Evolutionary conservation across 2,329 filamentous ascomycete species (phyloP), one percentile per base, ranked within the genome.

Genomic region (Fusarium ambrosium): DNA sequence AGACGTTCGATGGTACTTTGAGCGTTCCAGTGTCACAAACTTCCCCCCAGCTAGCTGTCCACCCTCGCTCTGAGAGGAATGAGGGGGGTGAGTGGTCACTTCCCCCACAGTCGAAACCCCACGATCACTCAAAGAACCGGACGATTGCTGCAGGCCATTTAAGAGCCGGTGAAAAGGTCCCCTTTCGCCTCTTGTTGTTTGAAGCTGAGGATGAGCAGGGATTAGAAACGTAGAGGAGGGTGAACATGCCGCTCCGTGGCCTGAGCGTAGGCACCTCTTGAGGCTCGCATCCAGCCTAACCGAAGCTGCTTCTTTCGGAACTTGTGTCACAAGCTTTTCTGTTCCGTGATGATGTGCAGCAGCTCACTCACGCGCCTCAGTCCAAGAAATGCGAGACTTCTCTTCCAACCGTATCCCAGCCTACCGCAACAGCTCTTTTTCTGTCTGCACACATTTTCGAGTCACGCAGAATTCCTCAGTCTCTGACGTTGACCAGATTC

Each of bases 191-290:
- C 27, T 11, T 36, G 22, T 41, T n/a, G 16, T 39, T 60, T 37
- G 39, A 55, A 67, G 37, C 53, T 66, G 4, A 59, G 65, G 29
- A 34, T 41, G 16, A 34, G 37, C 72, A 73, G 39, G 69, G 72
- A 62, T 73, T 24, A 64, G 14, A 16, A 61, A 32, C 55, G 72
- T 73, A 64, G 37, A 64, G 41, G 6, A 39, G 36, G 27, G 45
- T 20, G 53, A 64, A 61, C 68, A 72, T 51, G 24, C 71, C 72
- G 51, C 62, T 24, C 16, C 61, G 59, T 24, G 69, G 66, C 58
- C 72, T 62, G 61, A 73, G 69, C 72, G 59, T 34, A 60, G 60
- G 59, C 34, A 39, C 32, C 60, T 48, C 34, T 59, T 39, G 36
- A 41, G 36, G 56, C 56, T 59, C 22, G 34, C 55, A 29, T 55